Evolutionary conservation across 768 basidiomycete species (phyloP).

Genomic region (Mycena capillaripes): DNA sequence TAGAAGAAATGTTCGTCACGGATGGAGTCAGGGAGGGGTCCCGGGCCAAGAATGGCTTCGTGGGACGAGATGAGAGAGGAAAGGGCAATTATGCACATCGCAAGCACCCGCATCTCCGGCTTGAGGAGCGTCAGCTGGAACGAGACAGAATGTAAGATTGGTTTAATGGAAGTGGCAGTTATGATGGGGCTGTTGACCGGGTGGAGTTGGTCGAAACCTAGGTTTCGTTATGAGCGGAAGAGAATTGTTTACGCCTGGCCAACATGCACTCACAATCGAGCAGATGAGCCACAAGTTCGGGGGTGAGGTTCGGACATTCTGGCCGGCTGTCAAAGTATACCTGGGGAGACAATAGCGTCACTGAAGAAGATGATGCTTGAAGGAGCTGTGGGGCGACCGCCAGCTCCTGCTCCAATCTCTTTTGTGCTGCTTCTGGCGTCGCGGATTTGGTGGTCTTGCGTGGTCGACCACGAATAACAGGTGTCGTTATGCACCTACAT

Average conservation of each 20-base stretch:
- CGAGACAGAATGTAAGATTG: background rate
- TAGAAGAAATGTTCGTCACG: background rate
- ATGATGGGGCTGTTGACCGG: background rate
- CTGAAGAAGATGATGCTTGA: background rate
- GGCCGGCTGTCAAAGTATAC: background rate
- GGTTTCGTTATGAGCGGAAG: background rate
- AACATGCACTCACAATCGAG: background rate
- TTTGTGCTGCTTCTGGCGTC: background rate
- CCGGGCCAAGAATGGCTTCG: constrained; percentile 10
- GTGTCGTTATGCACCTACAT: constrained; percentile 12
- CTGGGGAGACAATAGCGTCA: background rate
- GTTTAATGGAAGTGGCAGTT: background rate
- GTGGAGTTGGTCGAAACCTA: background rate
- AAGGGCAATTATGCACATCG: constrained; percentile 18
- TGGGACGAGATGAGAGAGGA: constrained; percentile 15
- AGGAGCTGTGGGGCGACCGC: background rate
- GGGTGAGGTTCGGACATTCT: constrained; percentile 1
- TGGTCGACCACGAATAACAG: background rate
- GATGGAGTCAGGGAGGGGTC: background rate
- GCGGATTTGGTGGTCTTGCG: background rate
- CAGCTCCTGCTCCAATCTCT: background rate
- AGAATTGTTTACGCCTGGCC: background rate
- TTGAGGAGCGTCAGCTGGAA: constrained; percentile 3
- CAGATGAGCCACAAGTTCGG: background rate
- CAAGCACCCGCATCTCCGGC: constrained; percentile 8